phyloP scores from a whole-genome alignment of 805 yeast species.

The Saccharomycopsis synnaedendra region DNA sequence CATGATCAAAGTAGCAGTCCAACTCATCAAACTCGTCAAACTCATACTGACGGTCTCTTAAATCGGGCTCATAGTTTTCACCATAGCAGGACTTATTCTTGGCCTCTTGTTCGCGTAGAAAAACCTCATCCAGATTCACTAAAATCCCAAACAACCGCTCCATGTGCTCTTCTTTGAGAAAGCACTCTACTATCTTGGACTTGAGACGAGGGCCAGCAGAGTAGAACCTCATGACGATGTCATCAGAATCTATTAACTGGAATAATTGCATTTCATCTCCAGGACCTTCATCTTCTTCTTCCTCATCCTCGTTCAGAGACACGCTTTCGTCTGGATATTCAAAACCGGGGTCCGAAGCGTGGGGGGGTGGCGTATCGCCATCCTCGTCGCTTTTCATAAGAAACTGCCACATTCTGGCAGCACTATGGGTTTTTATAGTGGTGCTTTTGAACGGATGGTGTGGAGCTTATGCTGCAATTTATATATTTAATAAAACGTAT shows the following conservation, averaged over 20 bases:
- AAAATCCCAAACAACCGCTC: conserved; percentile 8
- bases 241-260: conserved; percentile 9
- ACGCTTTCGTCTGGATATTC: not conserved
- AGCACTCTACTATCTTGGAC: conserved; percentile 3
- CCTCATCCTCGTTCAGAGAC: conserved; percentile 1
- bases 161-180: conserved; percentile 7
- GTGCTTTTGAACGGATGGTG: not conserved
- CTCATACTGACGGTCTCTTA: conserved; percentile 4
- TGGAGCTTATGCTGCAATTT: not conserved
- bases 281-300: conserved; percentile 2
- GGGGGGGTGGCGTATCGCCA: not conserved
- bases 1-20: conserved; percentile 11
- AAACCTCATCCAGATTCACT: conserved; percentile 10
- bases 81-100: not conserved
- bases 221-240: not conserved
- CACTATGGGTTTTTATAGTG: not conserved
- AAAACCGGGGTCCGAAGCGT: conserved; percentile 13
- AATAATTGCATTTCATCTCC: not conserved
- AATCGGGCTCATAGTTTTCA: not conserved
- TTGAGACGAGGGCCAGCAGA: not conserved
- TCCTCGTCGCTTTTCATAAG: conserved; percentile 9
- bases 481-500: no score
- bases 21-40: conserved; percentile 10
- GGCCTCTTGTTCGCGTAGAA: conserved; percentile 5
- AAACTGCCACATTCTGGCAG: conserved; percentile 13